Conservation (phyloP, 495 filamentous ascomycete species). For the Tirmania nivea region DNA sequence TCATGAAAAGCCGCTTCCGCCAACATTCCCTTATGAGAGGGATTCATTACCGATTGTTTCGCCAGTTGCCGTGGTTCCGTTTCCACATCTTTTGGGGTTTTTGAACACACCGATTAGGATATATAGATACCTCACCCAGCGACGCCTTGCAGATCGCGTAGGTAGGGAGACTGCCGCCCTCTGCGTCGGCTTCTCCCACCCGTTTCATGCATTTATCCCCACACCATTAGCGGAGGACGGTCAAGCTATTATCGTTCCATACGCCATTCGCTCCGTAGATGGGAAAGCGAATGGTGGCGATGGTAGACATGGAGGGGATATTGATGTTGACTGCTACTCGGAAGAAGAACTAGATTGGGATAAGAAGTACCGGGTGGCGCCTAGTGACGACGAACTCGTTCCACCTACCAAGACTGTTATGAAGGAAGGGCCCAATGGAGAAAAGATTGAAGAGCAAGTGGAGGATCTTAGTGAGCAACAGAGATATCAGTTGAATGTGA, state of each 20-base stretch:
- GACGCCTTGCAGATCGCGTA: conserved; percentile 62
- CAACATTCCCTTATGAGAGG: conserved; percentile 12
- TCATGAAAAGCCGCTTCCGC: background rate
- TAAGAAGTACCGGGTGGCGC: conserved; percentile 41
- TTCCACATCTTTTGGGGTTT: conserved; percentile 88
- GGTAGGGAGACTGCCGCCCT: conserved; percentile 75
- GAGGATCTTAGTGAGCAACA: conserved; percentile 4
- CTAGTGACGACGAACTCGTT: background rate
- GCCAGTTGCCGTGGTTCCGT: conserved; percentile 47
- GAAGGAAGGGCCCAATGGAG: conserved; percentile 5
- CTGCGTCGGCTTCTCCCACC: conserved; percentile 43
- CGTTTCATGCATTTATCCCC: conserved; percentile 19
- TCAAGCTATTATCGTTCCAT: conserved; percentile 19
- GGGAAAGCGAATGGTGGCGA: conserved; percentile 9
- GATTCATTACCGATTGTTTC: conserved; percentile 6
- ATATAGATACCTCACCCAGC: conserved; percentile 73
- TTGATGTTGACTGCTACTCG: conserved; percentile 38
- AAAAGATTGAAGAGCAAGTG: conserved; percentile 18
- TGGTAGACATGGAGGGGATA: conserved; percentile 32
- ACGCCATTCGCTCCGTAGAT: conserved; percentile 1
- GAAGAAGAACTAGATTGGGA: conserved; percentile 75
- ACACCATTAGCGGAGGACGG: background rate
- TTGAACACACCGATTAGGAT: conserved; percentile 69
- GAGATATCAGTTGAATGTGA: conserved; percentile 1
- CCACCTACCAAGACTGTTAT: background rate